Conservation (phyloP, 1,139 yeast species). For the Taphrina communis region DNA sequence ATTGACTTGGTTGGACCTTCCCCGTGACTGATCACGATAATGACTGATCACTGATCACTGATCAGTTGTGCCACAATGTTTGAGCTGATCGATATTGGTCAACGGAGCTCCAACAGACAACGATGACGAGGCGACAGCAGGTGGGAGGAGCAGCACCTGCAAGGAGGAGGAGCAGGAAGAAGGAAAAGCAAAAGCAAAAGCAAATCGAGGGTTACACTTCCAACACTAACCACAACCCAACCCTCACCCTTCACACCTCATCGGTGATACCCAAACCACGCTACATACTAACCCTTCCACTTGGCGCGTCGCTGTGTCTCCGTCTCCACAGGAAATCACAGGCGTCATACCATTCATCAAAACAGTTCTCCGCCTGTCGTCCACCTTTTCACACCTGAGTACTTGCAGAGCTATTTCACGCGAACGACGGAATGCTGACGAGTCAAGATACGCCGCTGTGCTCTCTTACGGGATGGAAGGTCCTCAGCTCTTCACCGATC, state of each 20-base stretch:
- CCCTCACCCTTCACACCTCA: not conserved
- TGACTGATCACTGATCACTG: not conserved
- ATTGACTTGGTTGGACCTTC: too few species aligned
- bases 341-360: constrained; percentile 16
- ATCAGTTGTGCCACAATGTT: too few species aligned
- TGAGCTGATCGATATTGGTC: too few species aligned
- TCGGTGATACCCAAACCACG: constrained; percentile 6
- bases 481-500: constrained; percentile 19
- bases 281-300: constrained; percentile 1
- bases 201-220: constrained; percentile 10
- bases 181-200: not conserved
- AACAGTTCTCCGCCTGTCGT: not conserved
- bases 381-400: not conserved
- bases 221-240: not conserved
- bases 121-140: too few species aligned
- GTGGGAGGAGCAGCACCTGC: not conserved
- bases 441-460: not conserved
- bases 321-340: not conserved
- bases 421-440: constrained; percentile 1
- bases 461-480: not conserved
- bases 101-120: too few species aligned
- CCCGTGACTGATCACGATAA: not conserved
- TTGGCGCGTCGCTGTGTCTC: constrained; percentile 3
- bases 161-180: not conserved
- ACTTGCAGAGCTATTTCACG: not conserved